phyloP scores from a whole-genome alignment of 805 yeast genomes.

The Lipomyces yamanashiensis region DNA sequence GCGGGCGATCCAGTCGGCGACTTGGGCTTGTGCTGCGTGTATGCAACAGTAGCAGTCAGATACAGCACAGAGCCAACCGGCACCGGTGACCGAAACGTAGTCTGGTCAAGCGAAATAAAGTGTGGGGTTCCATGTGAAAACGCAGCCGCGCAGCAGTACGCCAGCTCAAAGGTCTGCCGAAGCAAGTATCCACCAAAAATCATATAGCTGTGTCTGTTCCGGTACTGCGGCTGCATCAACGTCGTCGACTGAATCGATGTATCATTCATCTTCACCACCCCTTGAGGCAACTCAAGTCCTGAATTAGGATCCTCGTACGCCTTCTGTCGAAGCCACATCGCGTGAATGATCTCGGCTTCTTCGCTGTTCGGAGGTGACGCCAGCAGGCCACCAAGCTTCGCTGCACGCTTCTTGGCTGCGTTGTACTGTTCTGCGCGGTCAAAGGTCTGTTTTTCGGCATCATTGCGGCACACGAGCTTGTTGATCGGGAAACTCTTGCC shows the following conservation, averaged over 20 bases:
- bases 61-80: slow-evolving; percentile 92
- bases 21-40: slow-evolving; percentile 53
- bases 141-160: slow-evolving; percentile 90
- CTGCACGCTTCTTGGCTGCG: slow-evolving; percentile 79
- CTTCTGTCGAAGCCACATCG: slow-evolving; percentile 60
- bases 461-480: slow-evolving; percentile 73
- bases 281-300: slow-evolving; percentile 36
- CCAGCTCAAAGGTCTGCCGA: slow-evolving; percentile 91
- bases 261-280: slow-evolving; percentile 56
- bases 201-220: slow-evolving; percentile 93
- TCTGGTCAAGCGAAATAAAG: slow-evolving; percentile 86
- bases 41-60: slow-evolving; percentile 79
- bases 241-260: slow-evolving; percentile 74
- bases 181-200: slow-evolving; percentile 93
- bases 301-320: slow-evolving; percentile 36
- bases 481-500: slow-evolving; percentile 88
- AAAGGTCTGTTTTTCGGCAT: slow-evolving; percentile 79
- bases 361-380: slow-evolving; percentile 74
- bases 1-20: slow-evolving; percentile 31
- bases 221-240: slow-evolving; percentile 95
- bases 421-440: slow-evolving; percentile 89
- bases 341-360: slow-evolving; percentile 77
- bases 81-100: slow-evolving; percentile 91
- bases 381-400: slow-evolving; percentile 63
- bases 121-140: slow-evolving; percentile 85